Conservation (phyloP, 495 filamentous ascomycete species). For the Articulospora tetracladia region DNA sequence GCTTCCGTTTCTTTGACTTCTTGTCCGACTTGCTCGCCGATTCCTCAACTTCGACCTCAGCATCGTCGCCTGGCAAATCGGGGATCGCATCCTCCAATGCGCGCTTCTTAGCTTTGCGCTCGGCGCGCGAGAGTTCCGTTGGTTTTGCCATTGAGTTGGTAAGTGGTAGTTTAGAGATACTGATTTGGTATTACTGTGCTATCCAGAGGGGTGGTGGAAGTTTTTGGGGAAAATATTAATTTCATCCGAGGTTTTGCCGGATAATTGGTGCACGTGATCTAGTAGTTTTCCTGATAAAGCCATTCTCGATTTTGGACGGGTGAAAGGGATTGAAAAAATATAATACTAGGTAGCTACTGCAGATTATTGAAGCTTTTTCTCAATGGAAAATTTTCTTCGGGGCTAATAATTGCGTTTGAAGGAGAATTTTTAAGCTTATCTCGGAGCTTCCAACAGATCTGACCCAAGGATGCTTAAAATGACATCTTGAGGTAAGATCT, state of each 20-base stretch:
- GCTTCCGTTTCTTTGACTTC: slow-evolving; percentile 38
- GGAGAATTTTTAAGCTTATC: neutral
- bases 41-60: neutral
- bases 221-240: neutral
- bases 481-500: neutral
- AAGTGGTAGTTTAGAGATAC: neutral
- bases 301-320: too few species aligned
- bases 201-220: neutral
- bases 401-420: neutral
- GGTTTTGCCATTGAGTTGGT: slow-evolving; percentile 16
- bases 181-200: neutral
- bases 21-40: slow-evolving; percentile 27
- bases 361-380: neutral
- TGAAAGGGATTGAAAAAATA: too few species aligned
- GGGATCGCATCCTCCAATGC: slow-evolving; percentile 26
- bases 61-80: slow-evolving; percentile 23
- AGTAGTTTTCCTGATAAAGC: too few species aligned
- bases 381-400: neutral
- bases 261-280: neutral
- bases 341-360: too few species aligned
- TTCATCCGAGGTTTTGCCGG: neutral
- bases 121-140: slow-evolving; percentile 18
- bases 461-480: neutral
- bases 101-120: slow-evolving; percentile 29
- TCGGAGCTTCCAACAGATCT: neutral